phyloP scores from a whole-genome alignment of 2,329 filamentous ascomycete genomes.

The Raffaelea ambrosiae region DNA sequence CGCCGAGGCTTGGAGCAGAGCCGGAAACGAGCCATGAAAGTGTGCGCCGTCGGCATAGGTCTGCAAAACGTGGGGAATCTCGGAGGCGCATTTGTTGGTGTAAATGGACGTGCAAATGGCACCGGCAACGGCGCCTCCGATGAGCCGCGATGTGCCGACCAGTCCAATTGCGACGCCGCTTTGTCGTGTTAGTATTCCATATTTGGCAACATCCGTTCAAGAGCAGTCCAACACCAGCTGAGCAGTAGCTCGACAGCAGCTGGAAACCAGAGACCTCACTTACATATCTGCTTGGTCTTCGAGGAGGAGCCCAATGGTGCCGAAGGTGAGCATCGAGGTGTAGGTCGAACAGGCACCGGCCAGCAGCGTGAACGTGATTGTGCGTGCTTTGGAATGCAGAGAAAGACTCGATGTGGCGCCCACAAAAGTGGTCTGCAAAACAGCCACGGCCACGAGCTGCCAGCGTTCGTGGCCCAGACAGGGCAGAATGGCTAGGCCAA shows the following conservation, averaged over 20 bases:
- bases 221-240: no score
- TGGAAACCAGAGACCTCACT: background rate
- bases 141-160: slow-evolving; percentile 22
- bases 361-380: slow-evolving; percentile 21
- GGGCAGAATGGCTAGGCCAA: slow-evolving; percentile 19
- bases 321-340: slow-evolving; percentile 21
- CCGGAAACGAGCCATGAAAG: slow-evolving; percentile 12
- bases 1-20: slow-evolving; percentile 16
- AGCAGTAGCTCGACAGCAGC: background rate
- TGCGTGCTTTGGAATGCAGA: slow-evolving; percentile 20
- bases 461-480: slow-evolving; percentile 17
- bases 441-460: slow-evolving; percentile 22
- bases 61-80: slow-evolving; percentile 11
- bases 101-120: slow-evolving; percentile 27
- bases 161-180: slow-evolving; percentile 23
- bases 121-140: slow-evolving; percentile 25
- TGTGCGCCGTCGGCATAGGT: slow-evolving; percentile 11
- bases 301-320: slow-evolving; percentile 23
- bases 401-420: slow-evolving; percentile 23
- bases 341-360: slow-evolving; percentile 19
- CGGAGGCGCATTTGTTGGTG: slow-evolving; percentile 18
- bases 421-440: slow-evolving; percentile 22
- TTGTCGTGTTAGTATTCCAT: background rate
- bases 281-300: slow-evolving; percentile 24
- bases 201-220: background rate